A percentile compares a stretch with the other conserved stretches of the same genome.
These are phyloP conservation scores for Leccinum subtestaceum DNA, from an alignment of 768 basidiomycete species.

Conservation along the genomic window DNA sequence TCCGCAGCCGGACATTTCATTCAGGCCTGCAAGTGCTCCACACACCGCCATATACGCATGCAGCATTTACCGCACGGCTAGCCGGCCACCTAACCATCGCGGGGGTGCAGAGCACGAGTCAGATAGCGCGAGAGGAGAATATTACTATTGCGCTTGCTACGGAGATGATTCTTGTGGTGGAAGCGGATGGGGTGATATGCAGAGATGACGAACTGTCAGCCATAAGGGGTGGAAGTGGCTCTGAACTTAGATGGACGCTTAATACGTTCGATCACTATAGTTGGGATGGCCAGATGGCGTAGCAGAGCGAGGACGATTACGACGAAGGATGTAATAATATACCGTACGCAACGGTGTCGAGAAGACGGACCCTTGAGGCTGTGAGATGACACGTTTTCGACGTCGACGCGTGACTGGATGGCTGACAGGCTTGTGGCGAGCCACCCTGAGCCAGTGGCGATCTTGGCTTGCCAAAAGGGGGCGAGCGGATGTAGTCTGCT, in stretches of 20 bases:
- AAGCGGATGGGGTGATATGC: conserved; percentile 66
- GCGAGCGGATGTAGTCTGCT: background rate
- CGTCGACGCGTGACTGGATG: conserved; percentile 15
- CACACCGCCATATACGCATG: conserved; percentile 70
- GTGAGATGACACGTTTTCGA: conserved; percentile 29
- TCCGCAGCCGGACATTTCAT: conserved; percentile 62
- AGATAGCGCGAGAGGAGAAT: conserved; percentile 69
- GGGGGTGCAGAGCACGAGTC: conserved; percentile 57
- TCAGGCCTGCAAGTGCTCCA: conserved; percentile 82
- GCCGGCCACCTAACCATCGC: conserved; percentile 48
- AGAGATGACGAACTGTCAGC: conserved; percentile 61
- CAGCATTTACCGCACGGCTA: conserved; percentile 68
- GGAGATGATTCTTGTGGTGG: conserved; percentile 78
- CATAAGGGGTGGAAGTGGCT: conserved; percentile 41
- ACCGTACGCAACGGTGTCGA: conserved; percentile 10
- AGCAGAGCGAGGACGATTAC: conserved; percentile 5
- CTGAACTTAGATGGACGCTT: conserved; percentile 70
- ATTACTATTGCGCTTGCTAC: conserved; percentile 69
- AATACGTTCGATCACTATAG: conserved; percentile 65
- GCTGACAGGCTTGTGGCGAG: background rate
- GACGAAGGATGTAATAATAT: conserved; percentile 8
- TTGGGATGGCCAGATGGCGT: conserved; percentile 63
- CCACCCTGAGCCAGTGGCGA: conserved; percentile 21
- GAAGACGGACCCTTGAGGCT: conserved; percentile 12
- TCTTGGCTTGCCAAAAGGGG: conserved; percentile 9